Percentiles rank a stretch among this genome's conserved stretches.
phyloP scores from a whole-genome alignment of 495 filamentous ascomycete species.

The Penicillium ochrochloron region DNA sequence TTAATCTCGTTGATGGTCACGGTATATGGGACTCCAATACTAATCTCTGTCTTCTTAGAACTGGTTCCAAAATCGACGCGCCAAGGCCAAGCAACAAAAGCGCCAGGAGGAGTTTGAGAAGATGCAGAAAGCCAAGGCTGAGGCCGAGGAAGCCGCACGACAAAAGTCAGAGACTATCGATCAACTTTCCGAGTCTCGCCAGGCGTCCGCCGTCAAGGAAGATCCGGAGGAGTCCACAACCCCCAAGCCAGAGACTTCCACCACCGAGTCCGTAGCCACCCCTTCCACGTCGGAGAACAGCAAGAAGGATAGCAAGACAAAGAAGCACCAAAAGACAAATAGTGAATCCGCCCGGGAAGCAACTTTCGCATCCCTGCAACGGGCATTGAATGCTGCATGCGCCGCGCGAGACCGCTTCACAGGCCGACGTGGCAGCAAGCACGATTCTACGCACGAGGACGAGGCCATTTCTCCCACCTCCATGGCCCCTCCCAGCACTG shows the following conservation, averaged over 20 bases:
- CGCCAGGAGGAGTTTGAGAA: constrained; percentile 68
- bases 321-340: constrained; percentile 47
- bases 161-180: constrained; percentile 39
- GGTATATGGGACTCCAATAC: neutral
- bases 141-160: constrained; percentile 48
- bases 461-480: constrained; percentile 41
- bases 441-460: constrained; percentile 24
- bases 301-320: constrained; percentile 28
- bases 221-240: constrained; percentile 37
- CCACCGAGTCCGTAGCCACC: constrained; percentile 16
- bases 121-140: constrained; percentile 59
- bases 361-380: constrained; percentile 51
- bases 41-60: constrained; percentile 57
- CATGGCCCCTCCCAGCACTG: constrained; percentile 33
- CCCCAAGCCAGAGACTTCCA: constrained; percentile 37
- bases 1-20: neutral
- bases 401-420: constrained; percentile 45
- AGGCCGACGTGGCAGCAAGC: constrained; percentile 27
- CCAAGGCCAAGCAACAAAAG: constrained; percentile 79
- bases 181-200: constrained; percentile 30
- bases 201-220: constrained; percentile 32
- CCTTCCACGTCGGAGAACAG: constrained; percentile 29
- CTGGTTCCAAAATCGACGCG: constrained; percentile 90
- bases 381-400: constrained; percentile 50
- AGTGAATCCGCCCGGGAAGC: constrained; percentile 51